Evolutionary conservation across 2,329 filamentous ascomycete species (phyloP).

Genomic region (Colletotrichum scovillei): DNA sequence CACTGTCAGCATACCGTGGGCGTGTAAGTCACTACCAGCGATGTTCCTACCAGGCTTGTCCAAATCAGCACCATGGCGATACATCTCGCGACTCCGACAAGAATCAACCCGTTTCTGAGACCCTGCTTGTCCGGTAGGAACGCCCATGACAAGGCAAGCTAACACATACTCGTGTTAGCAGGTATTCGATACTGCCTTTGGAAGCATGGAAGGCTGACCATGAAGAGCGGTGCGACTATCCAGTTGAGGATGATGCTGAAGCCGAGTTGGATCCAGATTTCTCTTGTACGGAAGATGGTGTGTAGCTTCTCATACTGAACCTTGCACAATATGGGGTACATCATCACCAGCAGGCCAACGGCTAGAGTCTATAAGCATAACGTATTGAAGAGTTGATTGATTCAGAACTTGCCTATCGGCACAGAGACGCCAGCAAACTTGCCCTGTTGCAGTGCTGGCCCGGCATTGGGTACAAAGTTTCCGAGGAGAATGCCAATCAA

Average conservation of each 20-base stretch:
- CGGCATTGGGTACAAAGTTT: slow-evolving; percentile 76
- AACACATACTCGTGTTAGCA: neutral
- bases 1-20: neutral
- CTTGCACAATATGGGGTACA: slow-evolving; percentile 94
- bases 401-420: slow-evolving; percentile 67
- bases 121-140: slow-evolving; percentile 69
- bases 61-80: slow-evolving; percentile 88
- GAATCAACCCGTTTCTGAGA: slow-evolving; percentile 76
- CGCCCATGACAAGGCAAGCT: slow-evolving; percentile 76
- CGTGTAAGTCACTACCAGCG: neutral
- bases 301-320: slow-evolving; percentile 83
- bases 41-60: slow-evolving; percentile 64
- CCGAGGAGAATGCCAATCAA: slow-evolving; percentile 78
- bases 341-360: slow-evolving; percentile 87
- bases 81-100: slow-evolving; percentile 86
- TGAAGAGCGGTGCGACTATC: slow-evolving; percentile 84
- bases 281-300: slow-evolving; percentile 67
- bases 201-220: slow-evolving; percentile 63
- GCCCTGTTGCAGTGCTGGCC: slow-evolving; percentile 73
- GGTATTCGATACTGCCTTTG: rapidly evolving
- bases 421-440: slow-evolving; percentile 77
- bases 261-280: slow-evolving; percentile 81
- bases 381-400: neutral
- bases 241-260: slow-evolving; percentile 85
- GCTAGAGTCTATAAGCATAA: slow-evolving; percentile 56